Conservation (phyloP, 371 early-diverging fungal genomes). For the Mortierella sp. region DNA sequence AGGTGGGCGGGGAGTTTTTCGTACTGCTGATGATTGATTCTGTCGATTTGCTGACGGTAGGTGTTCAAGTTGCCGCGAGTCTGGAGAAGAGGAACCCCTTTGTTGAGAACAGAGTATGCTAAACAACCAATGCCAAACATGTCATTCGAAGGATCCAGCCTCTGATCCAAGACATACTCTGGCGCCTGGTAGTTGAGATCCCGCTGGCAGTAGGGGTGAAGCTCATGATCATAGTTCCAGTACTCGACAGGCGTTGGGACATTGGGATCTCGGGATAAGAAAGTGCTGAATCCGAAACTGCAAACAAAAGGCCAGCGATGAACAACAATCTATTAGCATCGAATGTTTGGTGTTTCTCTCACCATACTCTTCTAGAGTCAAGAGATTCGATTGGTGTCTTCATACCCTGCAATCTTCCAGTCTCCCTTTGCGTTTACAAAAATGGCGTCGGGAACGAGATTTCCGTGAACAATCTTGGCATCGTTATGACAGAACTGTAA, state of each 20-base stretch:
- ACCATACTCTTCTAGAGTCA: background rate
- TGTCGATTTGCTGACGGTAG: slow-evolving; percentile 71
- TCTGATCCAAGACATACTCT: slow-evolving; percentile 76
- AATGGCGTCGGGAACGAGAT: slow-evolving; percentile 81
- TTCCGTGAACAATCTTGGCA: slow-evolving; percentile 83
- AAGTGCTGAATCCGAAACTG: slow-evolving; percentile 78
- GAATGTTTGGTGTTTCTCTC: background rate
- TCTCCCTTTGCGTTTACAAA: slow-evolving; percentile 89
- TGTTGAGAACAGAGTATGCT: slow-evolving; percentile 80
- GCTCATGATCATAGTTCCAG: slow-evolving; percentile 69
- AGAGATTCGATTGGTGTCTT: background rate
- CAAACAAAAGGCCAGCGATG: background rate
- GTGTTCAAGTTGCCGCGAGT: slow-evolving; percentile 77
- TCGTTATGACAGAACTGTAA: slow-evolving; percentile 78
- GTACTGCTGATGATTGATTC: slow-evolving; percentile 59
- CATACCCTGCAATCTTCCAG: slow-evolving; percentile 91
- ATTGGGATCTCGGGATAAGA: slow-evolving; percentile 63
- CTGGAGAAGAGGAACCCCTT: slow-evolving; percentile 75
- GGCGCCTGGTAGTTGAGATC: slow-evolving; percentile 86
- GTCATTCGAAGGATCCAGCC: slow-evolving; percentile 72
- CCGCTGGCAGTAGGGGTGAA: slow-evolving; percentile 77
- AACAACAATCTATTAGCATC: background rate
- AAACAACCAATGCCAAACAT: slow-evolving; percentile 89
- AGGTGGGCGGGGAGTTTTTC: slow-evolving; percentile 68
- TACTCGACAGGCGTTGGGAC: slow-evolving; percentile 54